Conservation (phyloP, 2,329 filamentous ascomycete species). For the Nannizziopsis arthrosporioides region DNA sequence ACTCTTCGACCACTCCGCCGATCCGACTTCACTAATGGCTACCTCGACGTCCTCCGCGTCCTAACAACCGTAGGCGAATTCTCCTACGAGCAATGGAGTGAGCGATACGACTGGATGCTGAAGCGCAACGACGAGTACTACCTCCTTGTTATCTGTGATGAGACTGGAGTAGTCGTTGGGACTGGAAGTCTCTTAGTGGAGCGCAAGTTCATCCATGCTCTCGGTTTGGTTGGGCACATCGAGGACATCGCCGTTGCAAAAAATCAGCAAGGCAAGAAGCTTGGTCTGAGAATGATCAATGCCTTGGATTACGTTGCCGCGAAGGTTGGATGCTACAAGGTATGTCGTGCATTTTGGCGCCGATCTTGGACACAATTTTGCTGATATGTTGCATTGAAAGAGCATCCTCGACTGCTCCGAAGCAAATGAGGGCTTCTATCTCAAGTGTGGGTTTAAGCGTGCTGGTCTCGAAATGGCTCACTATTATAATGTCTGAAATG, state of each 20-base stretch:
- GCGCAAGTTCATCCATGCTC: conserved; percentile 54
- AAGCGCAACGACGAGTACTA: conserved; percentile 68
- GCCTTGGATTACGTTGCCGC: conserved; percentile 80
- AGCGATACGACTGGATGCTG: conserved; percentile 73
- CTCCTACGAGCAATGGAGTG: conserved; percentile 58
- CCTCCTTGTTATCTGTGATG: conserved; percentile 73
- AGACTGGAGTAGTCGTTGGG: conserved; percentile 60
- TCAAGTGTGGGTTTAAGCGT: conserved; percentile 90
- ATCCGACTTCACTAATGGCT: conserved; percentile 67
- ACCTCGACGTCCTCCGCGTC: conserved; percentile 82
- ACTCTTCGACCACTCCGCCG: conserved; percentile 66
- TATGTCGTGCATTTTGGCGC: conserved; percentile 21
- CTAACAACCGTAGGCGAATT: conserved; percentile 90
- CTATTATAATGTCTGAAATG: conserved; percentile 49
- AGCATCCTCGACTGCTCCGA: conserved; percentile 94
- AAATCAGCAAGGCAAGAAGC: conserved; percentile 94
- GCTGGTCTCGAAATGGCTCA: conserved; percentile 95
- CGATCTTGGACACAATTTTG: conserved; percentile 10
- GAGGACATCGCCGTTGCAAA: conserved; percentile 94
- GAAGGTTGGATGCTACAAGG: conserved; percentile 87
- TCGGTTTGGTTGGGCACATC: conserved; percentile 69
- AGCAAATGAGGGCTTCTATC: conserved; percentile 91
- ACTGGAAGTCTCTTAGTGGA: conserved; percentile 85
- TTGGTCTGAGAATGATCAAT: conserved; percentile 85
- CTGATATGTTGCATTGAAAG: conserved; percentile 36